Base-by-base conservation (phyloP, 345 rosid species). In the Litchi chinensis region DNA sequence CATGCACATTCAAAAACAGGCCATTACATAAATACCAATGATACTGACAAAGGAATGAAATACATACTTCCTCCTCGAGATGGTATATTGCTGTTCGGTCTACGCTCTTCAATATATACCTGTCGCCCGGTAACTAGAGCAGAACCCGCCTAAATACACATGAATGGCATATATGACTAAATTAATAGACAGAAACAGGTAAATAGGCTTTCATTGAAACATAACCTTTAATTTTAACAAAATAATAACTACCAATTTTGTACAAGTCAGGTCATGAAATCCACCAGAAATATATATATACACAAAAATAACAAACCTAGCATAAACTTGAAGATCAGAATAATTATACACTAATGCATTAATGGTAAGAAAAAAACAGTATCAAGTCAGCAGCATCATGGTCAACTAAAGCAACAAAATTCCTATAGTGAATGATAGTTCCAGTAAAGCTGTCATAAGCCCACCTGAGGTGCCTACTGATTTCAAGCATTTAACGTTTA, bases 81-180 rank as follows among this genome's bases (percentile, higher is more conserved):
- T 54, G 93, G 93, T 50, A 88, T 84, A 74, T 83, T 85, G 86
- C 86, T 88, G 74, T 88, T 90, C 9, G 87, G 89, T 85, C 93
- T 92, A 60, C 93, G 89, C 73, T 88, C 93, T 80, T 92, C 96
- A 56, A 92, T 89, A 80, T 86, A 86, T 19, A 90, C 93, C 57
- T 85, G 91, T 76, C 87, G 87, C 68, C 91, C 93, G 18, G 88
- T 89, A 60, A 90, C 90, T 72, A 79, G 79, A 62, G 88, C 88
- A 70, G 76, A 82, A n/a, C 89, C 88, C 0, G 83, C 91, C 96
- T 92, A 46, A 72, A 80, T 52, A 62, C 16, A 81, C 43, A 64
- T 28, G 7, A 12, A 13, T 3, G 73, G 63, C 39, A 12, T 11
- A 59, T 60, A 64, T 8, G 26, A 59, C 70, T 26, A n/a, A 68